Evolutionary conservation across 1,284 basidiomycete genomes (phyloP).

Genomic region (Rhodofomes roseus): DNA sequence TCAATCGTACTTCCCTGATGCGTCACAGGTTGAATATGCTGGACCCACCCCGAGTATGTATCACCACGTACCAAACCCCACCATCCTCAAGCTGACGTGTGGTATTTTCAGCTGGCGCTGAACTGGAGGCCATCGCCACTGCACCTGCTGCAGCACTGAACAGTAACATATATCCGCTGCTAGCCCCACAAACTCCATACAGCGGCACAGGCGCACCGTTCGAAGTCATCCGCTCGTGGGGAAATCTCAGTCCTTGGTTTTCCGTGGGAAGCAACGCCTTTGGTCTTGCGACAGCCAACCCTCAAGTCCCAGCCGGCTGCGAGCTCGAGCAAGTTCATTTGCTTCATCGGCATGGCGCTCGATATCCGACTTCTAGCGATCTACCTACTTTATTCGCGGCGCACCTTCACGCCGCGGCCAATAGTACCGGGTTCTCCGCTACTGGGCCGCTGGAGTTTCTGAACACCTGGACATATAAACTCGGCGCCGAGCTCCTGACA

Average conservation of each 20-base stretch:
- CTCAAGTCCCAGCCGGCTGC: constrained; percentile 47
- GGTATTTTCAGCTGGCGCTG: constrained; percentile 18
- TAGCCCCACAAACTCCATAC: constrained; percentile 13
- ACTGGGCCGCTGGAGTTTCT: constrained; percentile 49
- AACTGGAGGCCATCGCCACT: constrained; percentile 25
- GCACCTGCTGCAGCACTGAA: constrained; percentile 22
- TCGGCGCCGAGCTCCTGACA: constrained; percentile 55
- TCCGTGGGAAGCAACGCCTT: constrained; percentile 43
- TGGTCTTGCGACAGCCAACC: constrained; percentile 49
- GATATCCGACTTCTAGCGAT: constrained; percentile 43
- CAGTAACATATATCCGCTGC: constrained; percentile 20
- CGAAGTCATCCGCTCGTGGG: constrained; percentile 37
- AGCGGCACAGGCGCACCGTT: constrained; percentile 16
- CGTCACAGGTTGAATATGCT: constrained; percentile 22
- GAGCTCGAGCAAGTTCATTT: constrained; percentile 48
- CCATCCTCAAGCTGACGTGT: neutral
- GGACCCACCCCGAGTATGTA: constrained; percentile 28
- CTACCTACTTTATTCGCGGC: constrained; percentile 38
- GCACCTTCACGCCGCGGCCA: constrained; percentile 32
- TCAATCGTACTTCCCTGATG: constrained; percentile 26
- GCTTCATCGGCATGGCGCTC: constrained; percentile 53
- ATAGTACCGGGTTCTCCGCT: constrained; percentile 34
- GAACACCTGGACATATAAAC: constrained; percentile 49
- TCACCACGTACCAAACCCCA: neutral
- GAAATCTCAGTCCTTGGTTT: constrained; percentile 58